Base-by-base conservation (phyloP, 768 basidiomycete genomes). In the Symmetrospora coprosmae region DNA sequence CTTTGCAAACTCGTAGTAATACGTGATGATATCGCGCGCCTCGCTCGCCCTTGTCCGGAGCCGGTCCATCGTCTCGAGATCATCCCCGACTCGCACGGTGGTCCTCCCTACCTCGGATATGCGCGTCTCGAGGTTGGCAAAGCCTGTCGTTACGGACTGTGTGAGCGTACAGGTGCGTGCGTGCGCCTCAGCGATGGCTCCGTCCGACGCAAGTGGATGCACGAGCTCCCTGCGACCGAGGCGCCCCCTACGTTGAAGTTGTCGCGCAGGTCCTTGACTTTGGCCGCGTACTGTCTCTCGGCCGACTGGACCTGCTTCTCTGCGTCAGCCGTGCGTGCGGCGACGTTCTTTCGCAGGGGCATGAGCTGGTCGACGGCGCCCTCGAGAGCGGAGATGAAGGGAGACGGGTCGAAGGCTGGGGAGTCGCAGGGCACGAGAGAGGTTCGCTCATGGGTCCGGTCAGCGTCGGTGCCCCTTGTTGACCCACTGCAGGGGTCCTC, bases 81-180 rank as follows among this genome's bases (percentile, higher is more conserved):
- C 89, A 74, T 97, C 92, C 40, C 90, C 94, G 66, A 97, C 94
- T 48, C 92, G 79, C 46, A 96, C 83, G 14, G 94, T 89, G 14
- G 90, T 91, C 53, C 87, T 80, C 34, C 91, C 89, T 31, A 99
- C 91, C 69, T 90, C 84, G 58, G 82, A 87, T 77, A 97, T 88
- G 68, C 84, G 82, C 64, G 76, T 80, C 71, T 97, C 91, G 82
- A 97, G 37, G 5, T 81, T 83, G 27, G 81, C 74, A 74, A 94
- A 96, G 1, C 89, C 87, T 66, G 80, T 81, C 4, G 85, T 84
- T 33, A 94, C 91, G 33, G 82, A 80, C 89, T 97, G 71, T 8
- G 13, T 14, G 23, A 8, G 21, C 16, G 21, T 3, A 50, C 30
- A 33, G 30, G 14, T 50, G 1, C 9, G 27, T 1, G 45, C n/a